phyloP scores from a whole-genome alignment of 257 asterid genomes.

The Nyctanthes arbortristis region DNA sequence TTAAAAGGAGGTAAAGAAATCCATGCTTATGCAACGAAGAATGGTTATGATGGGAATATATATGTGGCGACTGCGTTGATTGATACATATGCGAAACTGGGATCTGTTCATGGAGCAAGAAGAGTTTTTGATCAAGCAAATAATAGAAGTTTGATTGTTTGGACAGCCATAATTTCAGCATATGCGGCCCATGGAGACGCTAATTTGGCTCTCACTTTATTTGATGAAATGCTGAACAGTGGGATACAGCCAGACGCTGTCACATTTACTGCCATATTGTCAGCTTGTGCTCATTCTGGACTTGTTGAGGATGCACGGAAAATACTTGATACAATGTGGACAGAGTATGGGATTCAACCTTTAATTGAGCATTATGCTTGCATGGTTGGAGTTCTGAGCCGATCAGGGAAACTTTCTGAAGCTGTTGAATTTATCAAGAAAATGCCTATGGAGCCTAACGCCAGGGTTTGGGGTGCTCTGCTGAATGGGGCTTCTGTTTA shows the following conservation, averaged over 20 bases:
- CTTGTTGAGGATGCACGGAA: constrained; percentile 60
- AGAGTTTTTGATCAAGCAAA: constrained; percentile 50
- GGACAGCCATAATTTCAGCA: constrained; percentile 88
- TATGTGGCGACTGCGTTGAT: constrained; percentile 68
- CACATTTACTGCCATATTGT: constrained; percentile 70
- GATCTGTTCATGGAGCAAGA: constrained; percentile 61
- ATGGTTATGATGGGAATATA: constrained; percentile 46
- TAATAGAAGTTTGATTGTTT: constrained; percentile 63
- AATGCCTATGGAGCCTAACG: constrained; percentile 70
- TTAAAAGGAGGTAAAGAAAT: constrained; percentile 69
- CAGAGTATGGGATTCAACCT: constrained; percentile 57
- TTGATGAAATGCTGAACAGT: constrained; percentile 55
- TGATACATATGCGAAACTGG: constrained; percentile 78
- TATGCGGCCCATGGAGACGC: constrained; percentile 85
- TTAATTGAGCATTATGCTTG: constrained; percentile 73
- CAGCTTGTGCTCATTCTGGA: constrained; percentile 90
- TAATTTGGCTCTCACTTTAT: constrained; percentile 49
- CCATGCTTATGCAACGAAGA: constrained; percentile 68
- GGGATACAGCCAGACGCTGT: constrained; percentile 61
- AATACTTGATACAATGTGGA: constrained; percentile 48
- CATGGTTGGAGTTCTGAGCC: constrained; percentile 67
- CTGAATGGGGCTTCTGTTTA: constrained; percentile 74
- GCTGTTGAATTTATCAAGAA: constrained; percentile 60
- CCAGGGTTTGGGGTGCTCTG: constrained; percentile 79
- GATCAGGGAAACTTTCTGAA: constrained; percentile 68